Evolutionary conservation across 2,329 filamentous ascomycete species (phyloP).

Genomic region (Monosporascus sp.): DNA sequence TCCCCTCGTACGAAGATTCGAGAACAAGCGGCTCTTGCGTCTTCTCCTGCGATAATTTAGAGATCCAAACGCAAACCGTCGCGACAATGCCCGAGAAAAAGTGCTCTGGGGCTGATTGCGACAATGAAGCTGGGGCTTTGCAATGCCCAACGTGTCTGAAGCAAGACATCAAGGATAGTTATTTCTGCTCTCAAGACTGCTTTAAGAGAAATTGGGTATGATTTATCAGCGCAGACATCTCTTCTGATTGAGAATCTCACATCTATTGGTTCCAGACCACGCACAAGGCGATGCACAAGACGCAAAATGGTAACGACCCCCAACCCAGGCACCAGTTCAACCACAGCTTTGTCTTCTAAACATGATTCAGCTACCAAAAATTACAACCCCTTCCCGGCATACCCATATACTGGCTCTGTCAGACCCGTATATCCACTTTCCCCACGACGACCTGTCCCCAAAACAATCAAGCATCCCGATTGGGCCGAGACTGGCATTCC

Average conservation of each 20-base stretch:
- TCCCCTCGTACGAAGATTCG: too few relatives aligned
- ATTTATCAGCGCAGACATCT: background rate
- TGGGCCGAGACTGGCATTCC: conserved; percentile 63
- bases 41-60: too few relatives aligned
- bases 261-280: conserved; percentile 29
- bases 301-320: conserved; percentile 5
- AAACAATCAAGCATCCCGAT: conserved; percentile 59
- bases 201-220: conserved; percentile 70
- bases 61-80: too few relatives aligned
- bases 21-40: too few relatives aligned
- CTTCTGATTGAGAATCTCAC: background rate
- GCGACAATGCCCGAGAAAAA: conserved; percentile 20
- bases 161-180: conserved; percentile 60
- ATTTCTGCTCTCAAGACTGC: conserved; percentile 75
- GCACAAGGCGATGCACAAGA: conserved; percentile 66
- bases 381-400: conserved; percentile 68
- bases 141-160: conserved; percentile 75
- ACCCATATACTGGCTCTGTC: conserved; percentile 58
- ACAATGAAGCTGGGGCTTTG: conserved; percentile 60
- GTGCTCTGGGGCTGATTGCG: conserved; percentile 62
- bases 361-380: conserved; percentile 64
- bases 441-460: conserved; percentile 51
- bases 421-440: conserved; percentile 64
- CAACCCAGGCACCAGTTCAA: conserved; percentile 33
- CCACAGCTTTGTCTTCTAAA: conserved; percentile 51